Percentiles rank a stretch among this genome's conserved stretches.
These are phyloP conservation scores for Heritiera littoralis DNA, from an alignment of 345 rosid species.

Conservation along the genomic window DNA sequence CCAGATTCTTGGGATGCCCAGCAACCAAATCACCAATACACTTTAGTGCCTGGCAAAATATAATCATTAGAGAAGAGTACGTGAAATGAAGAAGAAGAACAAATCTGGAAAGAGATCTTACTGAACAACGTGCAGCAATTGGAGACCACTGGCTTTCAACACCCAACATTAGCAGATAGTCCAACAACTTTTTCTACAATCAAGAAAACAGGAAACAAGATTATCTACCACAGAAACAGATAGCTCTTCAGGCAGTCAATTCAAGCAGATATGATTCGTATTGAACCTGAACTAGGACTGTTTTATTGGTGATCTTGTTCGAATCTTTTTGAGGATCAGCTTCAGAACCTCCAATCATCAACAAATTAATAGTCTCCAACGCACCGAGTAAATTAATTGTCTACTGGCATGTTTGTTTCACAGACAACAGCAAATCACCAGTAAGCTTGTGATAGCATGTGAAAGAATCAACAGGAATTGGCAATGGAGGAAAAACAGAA, in stretches of 20 bases:
- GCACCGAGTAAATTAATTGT: constrained; percentile 86
- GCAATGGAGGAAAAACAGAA: constrained; percentile 13
- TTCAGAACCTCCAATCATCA: constrained; percentile 71
- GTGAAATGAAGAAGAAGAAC: not conserved
- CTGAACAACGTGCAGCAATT: constrained; percentile 80
- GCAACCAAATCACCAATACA: constrained; percentile 81
- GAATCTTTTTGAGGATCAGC: constrained; percentile 73
- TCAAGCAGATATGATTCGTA: constrained; percentile 6
- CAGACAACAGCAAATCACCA: constrained; percentile 37
- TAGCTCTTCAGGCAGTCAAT: not conserved
- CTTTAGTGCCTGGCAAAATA: constrained; percentile 63
- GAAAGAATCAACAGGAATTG: constrained; percentile 7
- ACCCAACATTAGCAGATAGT: constrained; percentile 81
- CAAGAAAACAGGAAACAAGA: constrained; percentile 27
- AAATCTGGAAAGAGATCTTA: constrained; percentile 35
- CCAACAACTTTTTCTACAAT: constrained; percentile 75
- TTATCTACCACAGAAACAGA: constrained; percentile 17
- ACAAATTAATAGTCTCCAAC: constrained; percentile 80
- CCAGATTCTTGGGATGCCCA: constrained; percentile 77
- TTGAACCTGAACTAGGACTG: constrained; percentile 86
- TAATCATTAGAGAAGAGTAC: constrained; percentile 19
- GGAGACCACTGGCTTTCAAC: constrained; percentile 98
- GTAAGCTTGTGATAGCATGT: constrained; percentile 36
- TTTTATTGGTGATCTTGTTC: constrained; percentile 75
- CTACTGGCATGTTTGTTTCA: constrained; percentile 80